These are phyloP conservation scores for Cubamyces sp. DNA, from an alignment of 768 basidiomycete species.

Conservation along the genomic window DNA sequence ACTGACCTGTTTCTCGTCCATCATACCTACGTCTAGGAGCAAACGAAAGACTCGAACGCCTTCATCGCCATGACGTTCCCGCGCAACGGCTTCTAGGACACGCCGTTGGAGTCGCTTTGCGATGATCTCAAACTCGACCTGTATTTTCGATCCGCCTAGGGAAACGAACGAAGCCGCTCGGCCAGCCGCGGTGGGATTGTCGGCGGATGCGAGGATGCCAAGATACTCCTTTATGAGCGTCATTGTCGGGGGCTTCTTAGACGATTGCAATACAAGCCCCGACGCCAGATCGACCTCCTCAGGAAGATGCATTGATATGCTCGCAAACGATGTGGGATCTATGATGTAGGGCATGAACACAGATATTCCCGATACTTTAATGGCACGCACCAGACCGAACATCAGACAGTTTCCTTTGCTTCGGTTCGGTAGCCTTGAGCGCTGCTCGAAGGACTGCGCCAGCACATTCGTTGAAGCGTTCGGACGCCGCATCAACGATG, in stretches of 20 bases:
- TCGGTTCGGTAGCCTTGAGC: slow-evolving; percentile 69
- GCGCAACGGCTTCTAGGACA: slow-evolving; percentile 75
- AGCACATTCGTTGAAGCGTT: slow-evolving; percentile 79
- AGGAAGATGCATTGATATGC: slow-evolving; percentile 63
- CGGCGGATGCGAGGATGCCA: slow-evolving; percentile 77
- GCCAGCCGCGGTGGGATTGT: slow-evolving; percentile 79
- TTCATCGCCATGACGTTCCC: slow-evolving; percentile 82
- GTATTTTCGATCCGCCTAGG: slow-evolving; percentile 68
- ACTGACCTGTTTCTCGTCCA: slow-evolving; percentile 89
- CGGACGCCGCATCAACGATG: slow-evolving; percentile 72
- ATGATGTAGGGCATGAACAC: neutral
- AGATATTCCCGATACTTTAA: neutral
- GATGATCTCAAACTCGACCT: slow-evolving; percentile 80
- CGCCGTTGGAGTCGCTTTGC: slow-evolving; percentile 66
- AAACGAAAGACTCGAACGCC: slow-evolving; percentile 84
- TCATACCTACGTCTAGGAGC: slow-evolving; percentile 81
- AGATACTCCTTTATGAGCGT: slow-evolving; percentile 78
- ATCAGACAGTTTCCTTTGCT: slow-evolving; percentile 64
- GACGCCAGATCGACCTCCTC: slow-evolving; percentile 65
- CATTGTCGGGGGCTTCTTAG: slow-evolving; percentile 57
- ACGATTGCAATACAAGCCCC: slow-evolving; percentile 59
- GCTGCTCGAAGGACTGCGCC: slow-evolving; percentile 72
- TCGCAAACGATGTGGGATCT: slow-evolving; percentile 73
- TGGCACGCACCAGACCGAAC: slow-evolving; percentile 57
- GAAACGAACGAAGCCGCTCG: slow-evolving; percentile 74